Percentiles rank a stretch among this genome's conserved stretches.
Evolutionary conservation across 2,329 filamentous ascomycete species (phyloP).

Genomic region (Aspergillus cejpii): DNA sequence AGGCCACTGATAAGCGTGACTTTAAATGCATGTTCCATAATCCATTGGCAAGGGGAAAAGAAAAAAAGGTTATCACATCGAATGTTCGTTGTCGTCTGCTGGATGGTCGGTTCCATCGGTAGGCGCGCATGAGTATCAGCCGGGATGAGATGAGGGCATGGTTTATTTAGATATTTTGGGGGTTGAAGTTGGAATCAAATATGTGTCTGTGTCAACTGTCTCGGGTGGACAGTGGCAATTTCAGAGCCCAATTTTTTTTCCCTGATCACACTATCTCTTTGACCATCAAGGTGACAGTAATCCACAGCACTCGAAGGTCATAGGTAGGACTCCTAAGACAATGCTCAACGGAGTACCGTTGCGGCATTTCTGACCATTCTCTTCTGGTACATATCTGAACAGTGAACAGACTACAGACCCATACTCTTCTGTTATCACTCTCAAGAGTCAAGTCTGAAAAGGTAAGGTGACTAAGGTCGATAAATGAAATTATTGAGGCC

Average conservation of each 20-base stretch:
- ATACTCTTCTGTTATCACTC: too few relatives aligned
- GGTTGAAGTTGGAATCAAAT: neutral
- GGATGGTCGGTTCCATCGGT: neutral
- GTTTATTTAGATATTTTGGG: neutral
- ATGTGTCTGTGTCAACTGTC: neutral
- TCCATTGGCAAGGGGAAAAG: too few relatives aligned
- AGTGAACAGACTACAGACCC: too few relatives aligned
- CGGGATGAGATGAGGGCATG: neutral
- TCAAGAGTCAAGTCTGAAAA: too few relatives aligned
- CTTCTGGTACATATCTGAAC: neutral
- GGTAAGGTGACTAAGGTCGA: too few relatives aligned
- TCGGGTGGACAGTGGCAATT: conserved; percentile 11
- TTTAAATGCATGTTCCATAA: too few relatives aligned
- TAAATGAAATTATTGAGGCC: conserved; percentile 3
- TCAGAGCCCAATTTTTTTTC: conserved; percentile 2
- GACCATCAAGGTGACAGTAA: neutral
- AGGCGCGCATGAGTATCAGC: neutral
- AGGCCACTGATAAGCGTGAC: neutral
- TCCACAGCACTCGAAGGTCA: neutral
- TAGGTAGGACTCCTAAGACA: neutral
- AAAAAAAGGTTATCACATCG: neutral
- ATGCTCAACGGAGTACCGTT: neutral
- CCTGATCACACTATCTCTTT: neutral
- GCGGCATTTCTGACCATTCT: neutral
- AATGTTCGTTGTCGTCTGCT: neutral